These are phyloP conservation scores for Metarhizium anisopliae DNA, from an alignment of 2,329 filamentous ascomycete genomes.

Conservation along the genomic window DNA sequence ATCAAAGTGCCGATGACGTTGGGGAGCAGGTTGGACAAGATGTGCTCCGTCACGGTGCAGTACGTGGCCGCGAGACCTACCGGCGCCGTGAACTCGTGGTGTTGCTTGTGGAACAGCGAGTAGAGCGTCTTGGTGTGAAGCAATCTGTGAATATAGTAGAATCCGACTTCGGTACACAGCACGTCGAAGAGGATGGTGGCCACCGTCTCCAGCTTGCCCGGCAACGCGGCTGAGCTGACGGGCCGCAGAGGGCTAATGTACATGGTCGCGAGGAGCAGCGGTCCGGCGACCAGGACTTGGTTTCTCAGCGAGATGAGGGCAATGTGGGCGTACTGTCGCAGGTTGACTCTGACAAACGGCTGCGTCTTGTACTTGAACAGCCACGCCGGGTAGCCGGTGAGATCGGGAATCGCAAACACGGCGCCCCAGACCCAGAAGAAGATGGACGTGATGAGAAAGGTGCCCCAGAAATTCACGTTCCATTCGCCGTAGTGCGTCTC, in stretches of 20 bases:
- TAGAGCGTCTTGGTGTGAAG: conserved; percentile 37
- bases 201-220: conserved; percentile 3
- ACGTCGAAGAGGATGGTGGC: conserved; percentile 9
- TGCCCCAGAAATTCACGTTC: conserved; percentile 26
- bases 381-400: conserved; percentile 30
- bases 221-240: conserved; percentile 2
- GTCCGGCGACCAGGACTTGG: conserved; percentile 24
- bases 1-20: conserved; percentile 24
- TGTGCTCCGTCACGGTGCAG: conserved; percentile 40
- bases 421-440: conserved; percentile 31
- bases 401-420: conserved; percentile 28
- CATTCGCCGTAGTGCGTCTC: conserved; percentile 13
- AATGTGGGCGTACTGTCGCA: conserved; percentile 7
- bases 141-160: conserved; percentile 42
- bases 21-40: conserved; percentile 39
- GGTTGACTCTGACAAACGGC: conserved; percentile 25
- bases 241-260: not conserved
- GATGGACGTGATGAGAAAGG: conserved; percentile 25
- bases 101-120: conserved; percentile 37
- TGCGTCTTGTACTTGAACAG: conserved; percentile 40
- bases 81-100: conserved; percentile 43
- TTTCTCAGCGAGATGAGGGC: conserved; percentile 31
- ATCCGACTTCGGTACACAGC: conserved; percentile 28
- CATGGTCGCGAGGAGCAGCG: not conserved
- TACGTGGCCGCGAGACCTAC: conserved; percentile 42